A percentile compares a stretch with the other conserved stretches of the same genome.
phyloP scores from a whole-genome alignment of 2,329 filamentous ascomycete species.

The Cercospora brassicicola region DNA sequence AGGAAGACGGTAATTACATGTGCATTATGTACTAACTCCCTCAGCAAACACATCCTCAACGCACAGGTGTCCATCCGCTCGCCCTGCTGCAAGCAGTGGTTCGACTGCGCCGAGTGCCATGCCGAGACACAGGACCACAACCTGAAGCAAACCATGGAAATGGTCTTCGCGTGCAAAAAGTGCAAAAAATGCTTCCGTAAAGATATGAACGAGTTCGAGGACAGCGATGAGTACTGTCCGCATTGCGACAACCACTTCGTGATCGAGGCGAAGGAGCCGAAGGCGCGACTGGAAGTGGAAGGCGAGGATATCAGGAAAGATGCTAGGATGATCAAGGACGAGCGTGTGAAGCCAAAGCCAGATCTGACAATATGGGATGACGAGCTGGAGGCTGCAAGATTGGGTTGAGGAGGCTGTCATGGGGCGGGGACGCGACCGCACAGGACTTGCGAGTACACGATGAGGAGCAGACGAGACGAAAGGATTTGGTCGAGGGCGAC shows the following conservation, averaged over 20 bases:
- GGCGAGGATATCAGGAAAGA: conserved; percentile 87
- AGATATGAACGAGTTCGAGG: conserved; percentile 86
- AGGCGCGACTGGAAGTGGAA: conserved; percentile 81
- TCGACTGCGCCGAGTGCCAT: conserved; percentile 97
- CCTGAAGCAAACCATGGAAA: conserved; percentile 73
- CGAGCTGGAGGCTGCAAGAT: conserved; percentile 36
- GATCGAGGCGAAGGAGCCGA: conserved; percentile 80
- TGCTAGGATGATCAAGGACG: conserved; percentile 86
- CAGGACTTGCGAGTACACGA: neutral
- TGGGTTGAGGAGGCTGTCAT: conserved; percentile 32
- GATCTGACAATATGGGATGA: conserved; percentile 37
- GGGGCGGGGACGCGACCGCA: neutral
- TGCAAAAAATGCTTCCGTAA: conserved; percentile 98
- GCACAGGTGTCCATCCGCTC: conserved; percentile 95
- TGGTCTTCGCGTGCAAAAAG: conserved; percentile 97
- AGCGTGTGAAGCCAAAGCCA: conserved; percentile 60
- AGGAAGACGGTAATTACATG: neutral
- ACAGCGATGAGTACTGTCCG: conserved; percentile 97
- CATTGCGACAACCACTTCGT: conserved; percentile 99
- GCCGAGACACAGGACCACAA: conserved; percentile 72
- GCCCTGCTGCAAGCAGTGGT: conserved; percentile 97
- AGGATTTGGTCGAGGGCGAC: neutral
- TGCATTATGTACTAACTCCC: conserved; percentile 5
- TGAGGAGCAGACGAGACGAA: neutral
- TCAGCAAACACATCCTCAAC: conserved; percentile 95